Evolutionary conservation across 2,329 filamentous ascomycete species (phyloP), one percentile per base, ranked within the genome.

Genomic region (Talaromyces sp.): DNA sequence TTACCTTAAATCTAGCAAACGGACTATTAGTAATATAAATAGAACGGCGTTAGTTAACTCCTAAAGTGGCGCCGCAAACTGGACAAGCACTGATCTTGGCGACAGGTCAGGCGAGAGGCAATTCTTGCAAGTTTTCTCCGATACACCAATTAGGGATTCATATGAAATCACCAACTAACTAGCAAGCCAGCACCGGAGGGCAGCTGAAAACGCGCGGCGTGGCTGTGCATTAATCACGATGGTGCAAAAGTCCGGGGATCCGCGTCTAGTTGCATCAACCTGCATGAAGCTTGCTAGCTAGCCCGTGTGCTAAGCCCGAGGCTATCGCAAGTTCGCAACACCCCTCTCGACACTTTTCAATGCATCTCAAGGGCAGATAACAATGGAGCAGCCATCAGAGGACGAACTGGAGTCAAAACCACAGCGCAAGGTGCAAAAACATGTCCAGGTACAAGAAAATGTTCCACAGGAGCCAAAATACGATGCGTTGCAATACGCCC

Each of bases 401-500:
- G 44, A 47, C 3, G 44, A 47, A 9, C 23, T 47, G 23, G 8
- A 10, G 7, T 23, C n/a, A 23, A 27, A 5, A 27, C 44, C 4
- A 14, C 18, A 47, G 44, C 44, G 44, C 18, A 47, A 47, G 44
- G 18, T 47, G 18, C 44, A n/a, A n/a, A 53, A 53, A 31, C 27
- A 31, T n/a, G 50, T 31, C 16, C 50, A 53, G 28, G n/a, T 31
- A 31, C 50, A 53, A 16, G 50, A 53, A 31, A 53, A 8, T 31
- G 30, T 12, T 9, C 12, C 50, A 31, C 50, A 31, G 30, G 50
- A 53, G 27, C 50, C 50, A 7, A 53, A n/a, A 31, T 53, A 53
- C 30, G 12, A 63, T 64, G 62, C 28, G 50, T 18, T 56, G 57
- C 40, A 69, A 64, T 58, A 60, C 55, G 28, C 59, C 7, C 10